Evolutionary conservation across 140 eudicot species (phyloP), one percentile per base, ranked within the genome.

Genomic region (Erigeron philadelphicus): DNA sequence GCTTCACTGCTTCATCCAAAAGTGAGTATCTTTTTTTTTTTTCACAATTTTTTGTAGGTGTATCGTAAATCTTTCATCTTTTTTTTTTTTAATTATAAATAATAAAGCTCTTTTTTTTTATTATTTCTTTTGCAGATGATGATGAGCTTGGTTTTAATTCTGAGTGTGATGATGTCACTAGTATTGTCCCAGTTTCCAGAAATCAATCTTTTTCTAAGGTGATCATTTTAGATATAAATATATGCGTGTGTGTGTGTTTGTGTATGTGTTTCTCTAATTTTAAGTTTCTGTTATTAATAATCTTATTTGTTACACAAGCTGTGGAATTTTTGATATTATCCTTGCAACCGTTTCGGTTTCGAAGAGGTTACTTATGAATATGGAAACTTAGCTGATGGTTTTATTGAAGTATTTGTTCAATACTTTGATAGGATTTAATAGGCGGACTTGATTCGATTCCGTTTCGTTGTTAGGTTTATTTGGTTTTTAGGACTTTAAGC

Each of bases 181-280:
- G 74, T 70, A 55, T 70, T 18, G 74, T 70, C 11, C 66, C 74
- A 12, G 21, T 70, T 70, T 56, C 75, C 31, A 25, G 35, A 45
- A 71, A 59, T 71, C 75, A 45, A 58, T 19, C 59, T 59, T 58
- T 70, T 46, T 70, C 74, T 31, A 71, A 71, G 67, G 75, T 71
- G 59, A 9, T 69, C 21, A 4, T 43, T 56, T 71, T 8, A 17
- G 1, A 18, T 67, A 25, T 4, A 8, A 23, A 6, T 25, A 8
- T 56, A 4, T 31, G 38, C 5, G 38, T 31, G 38, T 31, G 1
- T 31, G 38, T 31, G 3, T 46, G n/a, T n/a, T n/a, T 25, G 35
- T 25, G 35, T 25, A 3, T 31, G 38, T 31, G 3, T 46, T 47
- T 8, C 53, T 9, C 3, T 13, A 47, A 31, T 4, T 31, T 31